These are phyloP conservation scores for Plectosphaerella plurivora DNA, from an alignment of 2,329 filamentous ascomycete species.

Conservation along the genomic window DNA sequence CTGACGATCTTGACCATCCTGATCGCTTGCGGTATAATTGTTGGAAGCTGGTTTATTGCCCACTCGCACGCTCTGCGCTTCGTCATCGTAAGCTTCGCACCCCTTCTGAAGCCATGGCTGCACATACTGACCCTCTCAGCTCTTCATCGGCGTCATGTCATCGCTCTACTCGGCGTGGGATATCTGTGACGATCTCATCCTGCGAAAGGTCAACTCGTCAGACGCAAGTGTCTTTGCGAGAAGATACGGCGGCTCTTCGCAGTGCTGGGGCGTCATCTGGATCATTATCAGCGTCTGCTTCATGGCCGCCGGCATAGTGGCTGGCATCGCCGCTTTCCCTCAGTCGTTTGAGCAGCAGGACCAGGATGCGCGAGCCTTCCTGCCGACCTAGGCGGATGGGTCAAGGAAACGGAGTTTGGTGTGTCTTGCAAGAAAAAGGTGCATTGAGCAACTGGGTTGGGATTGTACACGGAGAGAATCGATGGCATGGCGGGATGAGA, in stretches of 20 bases:
- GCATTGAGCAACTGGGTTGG: no score
- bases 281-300: constrained; percentile 66
- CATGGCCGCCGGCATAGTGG: constrained; percentile 71
- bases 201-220: constrained; percentile 75
- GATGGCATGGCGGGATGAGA: neutral
- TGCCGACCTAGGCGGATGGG: constrained; percentile 38
- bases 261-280: constrained; percentile 80
- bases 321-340: constrained; percentile 71
- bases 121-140: constrained; percentile 24
- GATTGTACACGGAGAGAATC: neutral
- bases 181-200: constrained; percentile 77
- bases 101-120: constrained; percentile 1
- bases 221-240: constrained; percentile 77
- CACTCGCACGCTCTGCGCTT: constrained; percentile 71
- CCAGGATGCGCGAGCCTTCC: constrained; percentile 63
- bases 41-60: constrained; percentile 76
- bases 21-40: constrained; percentile 63
- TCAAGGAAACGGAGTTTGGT: neutral
- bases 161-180: constrained; percentile 80
- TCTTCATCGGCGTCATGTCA: constrained; percentile 81
- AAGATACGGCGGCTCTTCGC: constrained; percentile 72
- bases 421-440: no score
- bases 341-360: constrained; percentile 65
- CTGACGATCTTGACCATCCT: constrained; percentile 68
- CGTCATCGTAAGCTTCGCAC: constrained; percentile 49